Conservation (phyloP, 2,329 filamentous ascomycete species). For the Alternaria brassicicola region DNA sequence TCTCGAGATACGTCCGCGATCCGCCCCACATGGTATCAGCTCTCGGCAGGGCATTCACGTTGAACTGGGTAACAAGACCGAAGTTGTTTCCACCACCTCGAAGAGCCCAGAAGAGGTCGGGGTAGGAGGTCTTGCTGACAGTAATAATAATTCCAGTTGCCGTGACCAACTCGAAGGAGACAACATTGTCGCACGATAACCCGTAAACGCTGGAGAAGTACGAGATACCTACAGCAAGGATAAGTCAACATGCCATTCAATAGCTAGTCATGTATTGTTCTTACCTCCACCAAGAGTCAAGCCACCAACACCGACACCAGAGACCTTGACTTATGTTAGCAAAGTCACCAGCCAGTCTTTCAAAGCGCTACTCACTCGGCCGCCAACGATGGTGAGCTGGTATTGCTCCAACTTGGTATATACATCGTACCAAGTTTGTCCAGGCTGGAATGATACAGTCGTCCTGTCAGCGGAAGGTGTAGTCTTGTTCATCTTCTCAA, state of each 20-base stretch:
- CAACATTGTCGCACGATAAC: slow-evolving; percentile 41
- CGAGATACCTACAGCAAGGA: slow-evolving; percentile 23
- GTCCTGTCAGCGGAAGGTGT: slow-evolving; percentile 31
- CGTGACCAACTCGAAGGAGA: slow-evolving; percentile 42
- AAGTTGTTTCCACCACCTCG: slow-evolving; percentile 47
- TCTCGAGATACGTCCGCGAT: slow-evolving; percentile 15
- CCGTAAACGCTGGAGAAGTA: slow-evolving; percentile 34
- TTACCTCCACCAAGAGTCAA: slow-evolving; percentile 34
- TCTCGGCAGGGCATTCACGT: slow-evolving; percentile 27
- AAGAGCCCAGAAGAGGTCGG: slow-evolving; percentile 50
- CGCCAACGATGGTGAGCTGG: slow-evolving; percentile 36
- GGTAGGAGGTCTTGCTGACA: slow-evolving; percentile 33
- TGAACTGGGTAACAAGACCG: slow-evolving; percentile 44
- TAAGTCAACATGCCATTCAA: neutral
- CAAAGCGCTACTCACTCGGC: slow-evolving; percentile 26
- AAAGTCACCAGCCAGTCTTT: neutral
- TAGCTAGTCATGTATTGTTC: neutral
- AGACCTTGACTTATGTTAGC: slow-evolving; percentile 11
- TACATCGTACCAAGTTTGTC: slow-evolving; percentile 46
- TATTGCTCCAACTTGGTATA: slow-evolving; percentile 36
- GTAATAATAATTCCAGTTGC: slow-evolving; percentile 26
- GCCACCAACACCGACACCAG: slow-evolving; percentile 29
- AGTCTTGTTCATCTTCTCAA: slow-evolving; percentile 43
- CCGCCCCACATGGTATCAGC: slow-evolving; percentile 39
- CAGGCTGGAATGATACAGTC: slow-evolving; percentile 39